Evolutionary conservation across 345 rosid species (phyloP).

Genomic region (Pistacia vera): DNA sequence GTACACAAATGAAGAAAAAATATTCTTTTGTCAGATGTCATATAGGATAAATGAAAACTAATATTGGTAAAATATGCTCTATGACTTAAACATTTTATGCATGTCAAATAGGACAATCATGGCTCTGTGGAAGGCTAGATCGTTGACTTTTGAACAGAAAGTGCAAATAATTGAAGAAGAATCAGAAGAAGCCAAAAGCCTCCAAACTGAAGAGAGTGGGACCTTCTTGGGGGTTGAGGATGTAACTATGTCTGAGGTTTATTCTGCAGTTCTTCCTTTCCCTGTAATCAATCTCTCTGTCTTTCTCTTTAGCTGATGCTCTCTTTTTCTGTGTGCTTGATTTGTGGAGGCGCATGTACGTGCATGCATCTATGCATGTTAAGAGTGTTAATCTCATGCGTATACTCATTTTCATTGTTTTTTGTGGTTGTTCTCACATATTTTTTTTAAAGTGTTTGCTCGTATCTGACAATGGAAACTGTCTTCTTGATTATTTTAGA

Average conservation of each 20-base stretch:
- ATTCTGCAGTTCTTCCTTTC: constrained; percentile 57
- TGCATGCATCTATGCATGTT: background rate
- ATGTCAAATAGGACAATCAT: constrained; percentile 73
- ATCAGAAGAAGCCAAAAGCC: constrained; percentile 73
- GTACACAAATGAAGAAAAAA: background rate
- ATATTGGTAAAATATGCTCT: constrained; percentile 4
- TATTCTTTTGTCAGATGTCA: background rate
- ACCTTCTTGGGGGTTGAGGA: constrained; percentile 85
- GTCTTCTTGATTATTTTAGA: constrained; percentile 43
- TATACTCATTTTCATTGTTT: background rate
- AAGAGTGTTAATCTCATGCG: background rate
- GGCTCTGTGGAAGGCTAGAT: constrained; percentile 96
- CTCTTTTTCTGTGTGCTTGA: background rate
- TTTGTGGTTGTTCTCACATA: background rate
- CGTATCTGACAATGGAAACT: constrained; percentile 14
- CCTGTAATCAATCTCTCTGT: constrained; percentile 58
- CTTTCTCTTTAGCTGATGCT: background rate
- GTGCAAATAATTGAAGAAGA: constrained; percentile 90
- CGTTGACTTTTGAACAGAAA: constrained; percentile 94
- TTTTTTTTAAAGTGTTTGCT: background rate
- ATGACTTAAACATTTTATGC: constrained; percentile 7
- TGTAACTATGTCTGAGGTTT: constrained; percentile 76
- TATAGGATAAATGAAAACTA: background rate
- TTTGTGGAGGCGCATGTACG: background rate
- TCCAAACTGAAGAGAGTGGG: constrained; percentile 79